Base-by-base conservation (phyloP, 257 asterid species). In the Apocynum venetum region DNA sequence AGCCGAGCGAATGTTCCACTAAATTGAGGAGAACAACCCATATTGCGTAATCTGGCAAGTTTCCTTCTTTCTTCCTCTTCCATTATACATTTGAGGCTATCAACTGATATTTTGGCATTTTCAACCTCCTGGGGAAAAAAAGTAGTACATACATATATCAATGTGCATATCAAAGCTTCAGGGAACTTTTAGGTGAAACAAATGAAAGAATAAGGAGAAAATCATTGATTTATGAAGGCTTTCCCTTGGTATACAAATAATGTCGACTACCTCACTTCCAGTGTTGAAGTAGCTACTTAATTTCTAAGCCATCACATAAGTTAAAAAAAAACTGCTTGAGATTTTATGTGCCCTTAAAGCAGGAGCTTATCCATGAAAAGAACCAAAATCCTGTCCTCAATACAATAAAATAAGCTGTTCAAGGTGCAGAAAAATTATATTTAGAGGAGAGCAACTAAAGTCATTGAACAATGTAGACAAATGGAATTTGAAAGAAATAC, bases 1-100 rank as follows among this genome's bases (percentile, higher is more conserved):
- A 87, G 48, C 72, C 97, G 92, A 83, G 98, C 89, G 88, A 89
- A 95, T 77, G 93, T 91, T 86, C 99, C 99, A 52, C 87, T 83
- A 75, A 90, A 90, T 84, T 93, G 91, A 71, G 97, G 85, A 89
- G 84, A 87, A 86, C 90, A 86, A 78, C 90, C 88, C 81, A 85
- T 78, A 69, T 83, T 86, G 55, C 85, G 91, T 79, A 82, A 76
- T 82, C 91, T 91, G 61, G 81, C 76, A 68, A 85, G 87, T 88
- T 76, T 95, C 89, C 86, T 87, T 78, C 86, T 91, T 65, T 89
- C 88, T 73, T 82, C 98, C 86, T 90, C 97, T 80, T 89, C 87
- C 87, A 89, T 93, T 60, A 95, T 88, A 70, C 82, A 84, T 74
- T 75, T 89, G 83, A 95, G 98, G 78, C 85, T 84, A 83, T 86